Evolutionary conservation across 768 basidiomycete species (phyloP).

Genomic region (Inosperma sp.): DNA sequence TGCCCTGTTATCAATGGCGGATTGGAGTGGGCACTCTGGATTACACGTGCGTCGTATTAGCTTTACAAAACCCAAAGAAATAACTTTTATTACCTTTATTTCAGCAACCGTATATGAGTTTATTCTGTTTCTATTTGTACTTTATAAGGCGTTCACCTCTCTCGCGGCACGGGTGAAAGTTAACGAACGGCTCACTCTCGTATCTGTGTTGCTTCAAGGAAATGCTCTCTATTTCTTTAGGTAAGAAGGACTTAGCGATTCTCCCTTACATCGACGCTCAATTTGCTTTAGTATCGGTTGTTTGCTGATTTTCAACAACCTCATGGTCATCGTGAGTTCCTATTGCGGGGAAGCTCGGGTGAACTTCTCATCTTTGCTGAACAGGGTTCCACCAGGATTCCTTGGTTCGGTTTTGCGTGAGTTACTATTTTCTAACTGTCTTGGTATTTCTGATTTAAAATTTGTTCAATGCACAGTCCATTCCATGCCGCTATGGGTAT

Average conservation of each 20-base stretch:
- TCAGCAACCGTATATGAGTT: conserved; percentile 40
- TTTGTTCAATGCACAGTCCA: conserved; percentile 25
- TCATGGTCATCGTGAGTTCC: conserved; percentile 37
- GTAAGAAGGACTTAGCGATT: conserved; percentile 21
- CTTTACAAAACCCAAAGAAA: neutral
- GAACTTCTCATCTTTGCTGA: neutral
- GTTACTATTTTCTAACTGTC: neutral
- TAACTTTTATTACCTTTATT: neutral
- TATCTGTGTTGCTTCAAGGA: conserved; percentile 37
- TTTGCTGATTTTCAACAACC: conserved; percentile 41
- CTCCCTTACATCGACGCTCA: neutral
- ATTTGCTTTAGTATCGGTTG: conserved; percentile 30
- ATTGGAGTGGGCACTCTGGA: conserved; percentile 43
- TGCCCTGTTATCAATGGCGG: conserved; percentile 40
- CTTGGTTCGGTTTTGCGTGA: conserved; percentile 47
- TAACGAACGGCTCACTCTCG: conserved; percentile 31
- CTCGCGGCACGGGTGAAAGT: conserved; percentile 22
- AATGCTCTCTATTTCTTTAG: conserved; percentile 43
- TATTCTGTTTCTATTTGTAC: conserved; percentile 37
- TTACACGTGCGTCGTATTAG: conserved; percentile 33
- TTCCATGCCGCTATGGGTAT: conserved; percentile 48
- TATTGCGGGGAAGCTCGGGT: neutral
- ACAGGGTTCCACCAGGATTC: conserved; percentile 40
- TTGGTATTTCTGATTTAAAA: neutral
- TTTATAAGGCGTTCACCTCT: conserved; percentile 32